phyloP scores from a whole-genome alignment of 129 eudicot species.

The Flaveria sonorensis region DNA sequence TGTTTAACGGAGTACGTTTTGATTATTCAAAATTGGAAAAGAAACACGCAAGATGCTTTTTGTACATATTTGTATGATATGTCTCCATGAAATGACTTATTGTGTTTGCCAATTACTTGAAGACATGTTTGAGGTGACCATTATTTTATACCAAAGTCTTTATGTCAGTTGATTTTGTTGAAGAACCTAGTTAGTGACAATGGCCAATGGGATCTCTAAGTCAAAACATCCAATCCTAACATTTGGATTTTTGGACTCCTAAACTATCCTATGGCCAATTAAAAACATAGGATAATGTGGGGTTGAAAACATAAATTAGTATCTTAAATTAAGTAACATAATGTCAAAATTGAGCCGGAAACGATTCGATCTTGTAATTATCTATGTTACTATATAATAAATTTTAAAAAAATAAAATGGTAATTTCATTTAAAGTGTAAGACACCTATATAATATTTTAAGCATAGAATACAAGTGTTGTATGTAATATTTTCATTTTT shows the following conservation, averaged over 20 bases:
- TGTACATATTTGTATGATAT: constrained; percentile 12
- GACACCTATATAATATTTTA: too few species aligned
- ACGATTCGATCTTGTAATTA: too few species aligned
- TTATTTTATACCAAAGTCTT: neutral
- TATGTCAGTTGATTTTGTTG: constrained; percentile 2
- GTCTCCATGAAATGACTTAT: constrained; percentile 17
- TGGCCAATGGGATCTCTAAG: constrained; percentile 16
- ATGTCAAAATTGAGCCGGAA: too few species aligned
- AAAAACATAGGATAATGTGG: neutral
- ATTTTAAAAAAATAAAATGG: too few species aligned
- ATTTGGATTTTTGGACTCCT: constrained; percentile 16
- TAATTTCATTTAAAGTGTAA: too few species aligned
- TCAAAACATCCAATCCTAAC: constrained; percentile 21
- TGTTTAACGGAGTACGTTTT: neutral
- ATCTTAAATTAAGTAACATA: too few species aligned
- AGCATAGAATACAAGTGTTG: too few species aligned
- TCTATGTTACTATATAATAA: too few species aligned
- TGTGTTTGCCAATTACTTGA: constrained; percentile 13
- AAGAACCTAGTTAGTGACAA: constrained; percentile 16
- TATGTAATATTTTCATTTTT: too few species aligned
- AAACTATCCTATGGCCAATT: neutral
- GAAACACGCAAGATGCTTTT: constrained; percentile 2
- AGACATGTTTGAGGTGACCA: neutral
- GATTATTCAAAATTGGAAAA: neutral
- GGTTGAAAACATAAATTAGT: too few species aligned